Base-by-base conservation (phyloP, 306 rosid genomes). In the Cotoneaster glaucophyllus region DNA sequence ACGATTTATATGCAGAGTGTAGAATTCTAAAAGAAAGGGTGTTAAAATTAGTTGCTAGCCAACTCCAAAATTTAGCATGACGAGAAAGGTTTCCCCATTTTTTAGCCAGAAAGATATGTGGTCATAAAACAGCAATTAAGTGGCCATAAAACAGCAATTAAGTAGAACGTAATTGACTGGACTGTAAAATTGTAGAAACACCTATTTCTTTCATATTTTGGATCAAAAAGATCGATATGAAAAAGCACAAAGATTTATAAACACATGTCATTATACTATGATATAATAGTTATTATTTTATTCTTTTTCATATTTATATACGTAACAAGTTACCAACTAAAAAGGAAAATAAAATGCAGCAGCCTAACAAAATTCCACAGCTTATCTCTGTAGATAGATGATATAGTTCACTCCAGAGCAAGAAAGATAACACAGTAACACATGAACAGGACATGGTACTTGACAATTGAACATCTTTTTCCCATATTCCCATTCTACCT, bases 321-420 rank as follows among this genome's bases (percentile, higher is more conserved):
- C 74, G 26, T 64, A 56, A 70, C 69, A 56, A 74, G 76, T 31
- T 43, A 45, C 45, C 45, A 64, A 63, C 48, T 61, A 26, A 32
- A 67, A 68, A 62, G 44, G 71, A 72, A 57, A 79, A 73, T 80
- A 81, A 82, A 82, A 58, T 13, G 17, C 26, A 67, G 29, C 83
- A 59, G 68, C 58, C 69, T 82, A 31, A 26, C 88, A 91, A 88
- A 88, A 88, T 70, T 91, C 90, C 54, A 82, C 90, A 82, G 84
- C 63, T 52, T 22, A 37, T 75, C 80, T 79, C 82, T 81, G 96
- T 76, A 87, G 90, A 78, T 75, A n/a, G 72, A 77, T 63, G 69
- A 5, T 48, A 48, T 5, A 12, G 45, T 59, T 25, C 41, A 82
- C 83, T 84, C 68, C 10, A 72, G 25, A 43, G 77, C 64, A 71